Evolutionary conservation across 192 early-diverging fungal species (phyloP), one percentile per base, ranked within the genome.

Genomic region (Entomortierella parvispora): DNA sequence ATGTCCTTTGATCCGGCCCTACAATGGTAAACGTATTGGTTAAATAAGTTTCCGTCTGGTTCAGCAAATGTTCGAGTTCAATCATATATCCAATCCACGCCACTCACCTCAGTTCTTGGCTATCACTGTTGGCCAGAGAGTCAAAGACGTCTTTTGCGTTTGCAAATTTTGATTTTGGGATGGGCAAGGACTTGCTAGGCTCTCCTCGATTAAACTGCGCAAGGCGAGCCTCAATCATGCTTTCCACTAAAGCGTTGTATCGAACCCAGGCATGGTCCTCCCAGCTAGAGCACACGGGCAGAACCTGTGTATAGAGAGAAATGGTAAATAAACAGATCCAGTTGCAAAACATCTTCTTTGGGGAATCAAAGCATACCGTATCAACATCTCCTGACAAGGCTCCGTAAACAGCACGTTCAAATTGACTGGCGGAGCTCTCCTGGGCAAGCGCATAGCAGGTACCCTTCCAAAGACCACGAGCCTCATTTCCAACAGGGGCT

Each of bases 241-340:
- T 49, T 59, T 97, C 93, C 9, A 94, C 74, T 43, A 94, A 74
- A 1, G 90, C 82, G 68, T 88, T 91, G 51, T 91, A 94, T 40
- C 92, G 88, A 1, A 84, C 89, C 96, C 96, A 97, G 18, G 96
- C 62, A 62, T 89, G 71, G 74, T 97, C 96, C 75, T 96, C 95
- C 96, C 96, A 97, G 11, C 81, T 85, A 34, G 85, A 83, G 67
- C 95, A 95, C 3, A 92, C 94, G 29, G 88, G 81, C 15, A 90
- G 32, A 18, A 85, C 86, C 88, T 92, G 6, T 20, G 29, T 40
- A 32, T 11, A 53, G 44, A 10, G 17, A 55, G 11, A 20, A 52
- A 23, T 32, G 5, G 20, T 14, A 11, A 22, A 17, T 14, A 6
- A 12, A 75, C 22, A 78, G 37, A 26, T 40, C 9, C 14, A 29